Evolutionary conservation across 148 eudicot species (phyloP), one percentile per base, ranked within the genome.

Genomic region (Rhododendron molle): DNA sequence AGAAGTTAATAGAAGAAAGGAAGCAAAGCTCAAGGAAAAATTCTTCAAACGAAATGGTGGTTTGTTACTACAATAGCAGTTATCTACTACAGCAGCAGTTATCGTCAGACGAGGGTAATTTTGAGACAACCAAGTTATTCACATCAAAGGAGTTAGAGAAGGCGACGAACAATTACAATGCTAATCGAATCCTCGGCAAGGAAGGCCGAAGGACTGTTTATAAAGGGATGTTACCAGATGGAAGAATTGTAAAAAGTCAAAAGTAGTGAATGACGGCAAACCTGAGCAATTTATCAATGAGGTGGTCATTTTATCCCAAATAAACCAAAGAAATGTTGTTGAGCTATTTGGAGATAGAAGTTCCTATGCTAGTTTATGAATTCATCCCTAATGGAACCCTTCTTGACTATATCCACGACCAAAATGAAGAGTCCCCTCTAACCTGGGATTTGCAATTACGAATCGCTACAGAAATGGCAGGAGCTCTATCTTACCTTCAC

Each of bases 1-100:
- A n/a, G 36, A 71, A 30, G 15, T 71, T n/a, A 30, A 71, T 26
- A 30, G 26, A 30, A 71, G 36, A 71, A 26, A 30, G 36, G 36
- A 71, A 71, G 36, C 30, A 7, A 30, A 71, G 16, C 30, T 71
- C 34, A 71, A 71, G 76, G 16, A 30, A 30, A 71, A 26, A 11
- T 71, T 71, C 76, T 71, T 71, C 43, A 52, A 81, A 49, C 30
- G 60, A 81, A 81, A 81, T 52, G 83, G 83, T 52, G 83, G 83
- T 16, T 81, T 81, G 67, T 58, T 52, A 52, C 54, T 81, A 81
- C 34, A 71, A 0, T 69, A 54, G 52, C 83, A 81, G 21, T 3
- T 81, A 30, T 50, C 83, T 3, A 32, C 34, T n/a, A n/a, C n/a
- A n/a, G n/a, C n/a, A n/a, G n/a, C n/a, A n/a, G n/a, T 32, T 32